A percentile compares a stretch with the other conserved stretches of the same genome.
phyloP scores from a whole-genome alignment of 2,329 filamentous ascomycete species.

The Scedosporium aurantiacum region DNA sequence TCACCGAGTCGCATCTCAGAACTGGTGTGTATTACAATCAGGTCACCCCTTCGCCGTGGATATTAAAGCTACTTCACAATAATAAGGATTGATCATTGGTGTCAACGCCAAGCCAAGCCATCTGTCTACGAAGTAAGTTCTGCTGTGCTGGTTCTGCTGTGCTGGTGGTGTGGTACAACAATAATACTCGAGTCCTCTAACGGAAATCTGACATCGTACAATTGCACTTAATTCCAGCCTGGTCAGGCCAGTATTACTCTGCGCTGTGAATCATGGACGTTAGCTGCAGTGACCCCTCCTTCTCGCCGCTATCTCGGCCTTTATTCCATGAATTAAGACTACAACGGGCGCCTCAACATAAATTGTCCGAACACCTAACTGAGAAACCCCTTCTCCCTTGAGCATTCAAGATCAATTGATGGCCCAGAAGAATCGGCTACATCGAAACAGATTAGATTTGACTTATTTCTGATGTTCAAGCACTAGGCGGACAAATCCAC shows the following conservation, averaged over 20 bases:
- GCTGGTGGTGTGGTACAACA: no score
- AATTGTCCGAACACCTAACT: constrained; percentile 9
- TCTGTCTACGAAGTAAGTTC: no score
- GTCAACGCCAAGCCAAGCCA: no score
- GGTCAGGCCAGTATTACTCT: no score
- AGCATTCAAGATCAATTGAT: not conserved
- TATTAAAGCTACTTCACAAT: no score
- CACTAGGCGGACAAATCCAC: not conserved
- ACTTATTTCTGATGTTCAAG: not conserved
- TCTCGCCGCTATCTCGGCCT: constrained; percentile 15
- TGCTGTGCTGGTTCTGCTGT: no score
- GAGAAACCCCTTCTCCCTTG: not conserved
- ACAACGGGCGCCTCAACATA: constrained; percentile 9
- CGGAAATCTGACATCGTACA: no score
- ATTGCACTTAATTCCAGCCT: not conserved
- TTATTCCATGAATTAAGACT: constrained; percentile 11
- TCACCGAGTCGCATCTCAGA: no score
- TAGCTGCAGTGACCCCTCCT: constrained; percentile 6
- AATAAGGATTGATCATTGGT: no score
- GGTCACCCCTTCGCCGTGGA: no score
- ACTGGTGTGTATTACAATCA: no score
- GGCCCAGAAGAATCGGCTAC: not conserved
- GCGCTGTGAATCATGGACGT: not conserved
- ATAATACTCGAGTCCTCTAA: no score
- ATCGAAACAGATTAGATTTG: not conserved